Evolutionary conservation across 192 early-diverging fungal species (phyloP).

Genomic region (Helicostylum pulchrum): DNA sequence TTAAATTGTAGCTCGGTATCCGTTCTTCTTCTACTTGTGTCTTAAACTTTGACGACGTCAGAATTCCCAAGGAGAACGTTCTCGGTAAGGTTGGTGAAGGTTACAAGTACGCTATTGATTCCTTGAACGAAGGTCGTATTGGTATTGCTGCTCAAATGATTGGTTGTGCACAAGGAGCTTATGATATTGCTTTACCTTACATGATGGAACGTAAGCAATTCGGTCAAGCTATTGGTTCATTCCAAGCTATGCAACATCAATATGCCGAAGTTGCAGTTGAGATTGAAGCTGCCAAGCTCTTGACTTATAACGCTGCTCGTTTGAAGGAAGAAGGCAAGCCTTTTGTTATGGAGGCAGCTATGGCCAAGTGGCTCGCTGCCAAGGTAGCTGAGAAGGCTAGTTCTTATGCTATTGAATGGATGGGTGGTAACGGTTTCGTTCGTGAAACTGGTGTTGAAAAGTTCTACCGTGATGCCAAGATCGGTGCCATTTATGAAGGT

Average conservation of each 20-base stretch:
- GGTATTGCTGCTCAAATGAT: constrained; percentile 53
- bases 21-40: constrained; percentile 92
- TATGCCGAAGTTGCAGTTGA: constrained; percentile 80
- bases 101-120: constrained; percentile 96
- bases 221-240: constrained; percentile 73
- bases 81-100: constrained; percentile 93
- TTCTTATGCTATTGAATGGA: constrained; percentile 90
- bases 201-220: constrained; percentile 95
- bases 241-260: constrained; percentile 70
- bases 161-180: constrained; percentile 91
- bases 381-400: constrained; percentile 88
- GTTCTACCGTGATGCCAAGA: constrained; percentile 95
- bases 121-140: constrained; percentile 95
- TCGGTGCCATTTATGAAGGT: constrained; percentile 93
- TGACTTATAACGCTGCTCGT: constrained; percentile 97
- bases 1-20: constrained; percentile 67
- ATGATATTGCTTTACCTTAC: constrained; percentile 83
- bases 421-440: constrained; percentile 96
- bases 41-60: constrained; percentile 87
- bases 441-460: constrained; percentile 82
- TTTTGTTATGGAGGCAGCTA: constrained; percentile 94
- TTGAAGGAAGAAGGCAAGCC: constrained; percentile 88
- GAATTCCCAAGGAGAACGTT: constrained; percentile 79
- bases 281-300: constrained; percentile 90
- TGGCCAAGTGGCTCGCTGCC: constrained; percentile 94